Base-by-base conservation (phyloP, 2,329 filamentous ascomycete species). In the Plectosphaerella cucumerina region DNA sequence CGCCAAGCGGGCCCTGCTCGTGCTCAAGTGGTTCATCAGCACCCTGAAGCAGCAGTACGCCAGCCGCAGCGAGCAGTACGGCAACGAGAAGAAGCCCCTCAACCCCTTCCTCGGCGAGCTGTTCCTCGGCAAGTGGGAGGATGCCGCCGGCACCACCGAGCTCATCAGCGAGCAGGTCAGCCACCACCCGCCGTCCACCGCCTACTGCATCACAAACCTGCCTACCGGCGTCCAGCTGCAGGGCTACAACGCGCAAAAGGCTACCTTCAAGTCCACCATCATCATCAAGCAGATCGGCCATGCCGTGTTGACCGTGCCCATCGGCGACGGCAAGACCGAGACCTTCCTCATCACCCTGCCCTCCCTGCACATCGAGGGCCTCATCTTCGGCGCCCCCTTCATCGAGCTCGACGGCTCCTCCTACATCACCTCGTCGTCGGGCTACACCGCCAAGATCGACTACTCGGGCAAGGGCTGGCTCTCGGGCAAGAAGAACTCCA, bases 61-160 rank as follows among this genome's bases (percentile, higher is more conserved):
- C 52, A 83, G 77, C 62, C 78, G 81, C 53, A 95, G 89, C 65
- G 92, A 97, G 60, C 75, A 84, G 60, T 85, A 79, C 57, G 91
- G 90, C 47, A 94, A 90, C 64, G 93, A 97, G 77, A 97, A 97
- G 84, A 99, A 97, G 77, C 93, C 93, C 3, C 74, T 99, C 53
- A 97, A 99, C 65, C 94, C 94, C 0, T 97, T 99, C 72, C 73
- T 99, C 34, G 93, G 93, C 51, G 93, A 99, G 74, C 80, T 97
- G 33, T 97, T 97, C 72, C 71, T 97, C 23, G 94, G 93, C 21
- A 87, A 85, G 62, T 99, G 94, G 94, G 82, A 87, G 52, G 89
- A 96, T 64, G 79, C 83, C 44, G 82, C 84, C 49, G 93, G 93
- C 51, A 87, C 85, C 45, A 97, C 94, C 23, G 83, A 87, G 60